A percentile compares a stretch with the other conserved stretches of the same genome.
Conservation (phyloP, 1,139 yeast species). For the Hyphopichia pseudoburtonii region DNA sequence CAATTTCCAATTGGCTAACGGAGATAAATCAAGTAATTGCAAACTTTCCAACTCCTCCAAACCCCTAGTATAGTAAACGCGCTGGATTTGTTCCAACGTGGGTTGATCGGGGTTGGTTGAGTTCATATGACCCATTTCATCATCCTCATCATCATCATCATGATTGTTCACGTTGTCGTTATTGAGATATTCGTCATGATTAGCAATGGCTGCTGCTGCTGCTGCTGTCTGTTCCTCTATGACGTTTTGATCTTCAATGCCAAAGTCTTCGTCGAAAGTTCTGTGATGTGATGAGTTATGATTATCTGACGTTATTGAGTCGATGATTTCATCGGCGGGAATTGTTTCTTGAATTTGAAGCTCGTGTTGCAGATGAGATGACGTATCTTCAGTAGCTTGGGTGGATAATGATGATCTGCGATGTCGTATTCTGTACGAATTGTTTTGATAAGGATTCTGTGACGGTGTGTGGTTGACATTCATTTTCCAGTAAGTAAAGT, state of each 20-base stretch:
- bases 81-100: conserved; percentile 38
- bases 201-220: too few relatives aligned
- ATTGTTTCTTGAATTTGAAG: conserved; percentile 34
- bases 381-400: conserved; percentile 5
- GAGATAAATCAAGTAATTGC: conserved; percentile 72
- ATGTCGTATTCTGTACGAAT: too few relatives aligned
- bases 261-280: too few relatives aligned
- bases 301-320: conserved; percentile 23
- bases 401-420: neutral
- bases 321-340: conserved; percentile 36
- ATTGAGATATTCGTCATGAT: too few relatives aligned
- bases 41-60: conserved; percentile 55
- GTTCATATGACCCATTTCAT: conserved; percentile 9
- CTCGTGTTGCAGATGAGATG: conserved; percentile 22
- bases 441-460: too few relatives aligned
- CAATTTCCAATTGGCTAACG: conserved; percentile 81
- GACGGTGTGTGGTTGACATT: too few relatives aligned
- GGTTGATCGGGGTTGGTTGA: conserved; percentile 20
- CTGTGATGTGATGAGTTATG: conserved; percentile 5
- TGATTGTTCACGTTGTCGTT: neutral
- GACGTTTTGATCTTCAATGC: too few relatives aligned
- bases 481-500: too few relatives aligned
- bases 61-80: conserved; percentile 47
- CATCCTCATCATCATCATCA: conserved; percentile 5
- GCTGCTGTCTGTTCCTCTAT: conserved; percentile 6